These are phyloP conservation scores for Dioscorea alata DNA, from an alignment of 106 monocot species.

Conservation along the genomic window DNA sequence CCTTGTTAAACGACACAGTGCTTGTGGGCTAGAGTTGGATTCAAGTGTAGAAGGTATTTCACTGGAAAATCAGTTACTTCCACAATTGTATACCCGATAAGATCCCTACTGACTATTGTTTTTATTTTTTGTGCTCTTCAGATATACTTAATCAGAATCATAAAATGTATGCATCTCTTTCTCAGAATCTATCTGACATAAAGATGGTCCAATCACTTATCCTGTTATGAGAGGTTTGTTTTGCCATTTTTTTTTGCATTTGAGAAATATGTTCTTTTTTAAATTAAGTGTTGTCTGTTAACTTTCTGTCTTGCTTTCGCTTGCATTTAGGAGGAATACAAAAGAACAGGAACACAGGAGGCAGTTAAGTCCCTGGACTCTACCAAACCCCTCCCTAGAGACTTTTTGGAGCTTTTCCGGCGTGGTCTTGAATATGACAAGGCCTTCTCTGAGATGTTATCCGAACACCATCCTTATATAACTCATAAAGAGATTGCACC, in stretches of 20 bases:
- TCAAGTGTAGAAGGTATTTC: conserved; percentile 65
- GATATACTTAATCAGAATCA: conserved; percentile 78
- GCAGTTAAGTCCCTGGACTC: conserved; percentile 16
- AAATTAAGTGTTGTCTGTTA: not conserved
- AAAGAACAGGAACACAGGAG: conserved; percentile 48
- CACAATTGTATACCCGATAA: no score
- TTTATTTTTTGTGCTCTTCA: conserved; percentile 27
- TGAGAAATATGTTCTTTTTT: not conserved
- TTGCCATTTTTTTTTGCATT: conserved; percentile 8
- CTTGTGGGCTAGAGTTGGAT: conserved; percentile 77
- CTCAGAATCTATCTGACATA: conserved; percentile 54
- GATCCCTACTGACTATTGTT: conserved; percentile 3
- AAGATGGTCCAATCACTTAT: conserved; percentile 97
- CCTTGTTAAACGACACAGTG: conserved; percentile 62
- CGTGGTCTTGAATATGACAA: conserved; percentile 38
- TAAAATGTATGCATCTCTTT: conserved; percentile 80
- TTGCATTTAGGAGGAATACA: conserved; percentile 51
- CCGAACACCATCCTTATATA: conserved; percentile 17
- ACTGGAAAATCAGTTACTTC: no score
- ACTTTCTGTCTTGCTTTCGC: conserved; percentile 11
- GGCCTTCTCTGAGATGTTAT: conserved; percentile 32
- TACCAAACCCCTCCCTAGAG: conserved; percentile 41
- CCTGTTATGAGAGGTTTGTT: conserved; percentile 88
- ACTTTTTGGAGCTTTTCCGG: conserved; percentile 37
- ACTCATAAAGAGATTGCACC: conserved; percentile 16